Evolutionary conservation across 306 rosid genomes (phyloP).

Genomic region (Lablab purpureus): DNA sequence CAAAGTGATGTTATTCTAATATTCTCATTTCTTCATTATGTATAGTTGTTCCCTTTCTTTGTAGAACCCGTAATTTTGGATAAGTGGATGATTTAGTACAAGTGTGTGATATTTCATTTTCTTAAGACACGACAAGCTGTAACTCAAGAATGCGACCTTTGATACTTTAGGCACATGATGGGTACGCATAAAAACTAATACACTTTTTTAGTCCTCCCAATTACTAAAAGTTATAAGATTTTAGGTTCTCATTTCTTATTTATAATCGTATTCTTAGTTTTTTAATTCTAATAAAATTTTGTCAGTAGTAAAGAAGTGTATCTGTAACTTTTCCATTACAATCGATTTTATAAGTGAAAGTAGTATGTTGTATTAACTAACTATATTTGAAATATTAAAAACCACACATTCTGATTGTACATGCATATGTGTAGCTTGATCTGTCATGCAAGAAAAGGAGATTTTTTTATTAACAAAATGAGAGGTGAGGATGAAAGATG

Average conservation of each 20-base stretch:
- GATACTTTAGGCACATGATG: conserved; percentile 25
- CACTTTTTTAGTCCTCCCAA: too few relatives aligned
- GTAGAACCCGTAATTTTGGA: conserved; percentile 11
- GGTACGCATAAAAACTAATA: background rate
- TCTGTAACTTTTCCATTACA: too few relatives aligned
- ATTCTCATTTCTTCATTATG: conserved; percentile 7
- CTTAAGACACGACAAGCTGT: conserved; percentile 12
- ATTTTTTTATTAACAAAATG: too few relatives aligned
- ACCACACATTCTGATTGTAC: background rate
- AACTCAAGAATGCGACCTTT: conserved; percentile 38
- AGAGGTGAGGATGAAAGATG: background rate
- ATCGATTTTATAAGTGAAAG: too few relatives aligned
- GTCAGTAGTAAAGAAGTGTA: too few relatives aligned
- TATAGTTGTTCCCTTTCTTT: conserved; percentile 26
- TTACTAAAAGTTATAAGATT: too few relatives aligned
- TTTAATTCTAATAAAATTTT: background rate
- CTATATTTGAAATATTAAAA: background rate
- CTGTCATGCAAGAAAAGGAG: too few relatives aligned
- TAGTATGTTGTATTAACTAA: too few relatives aligned
- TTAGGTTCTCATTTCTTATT: too few relatives aligned
- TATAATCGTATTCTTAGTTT: too few relatives aligned
- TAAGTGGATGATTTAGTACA: background rate
- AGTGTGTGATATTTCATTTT: conserved; percentile 37
- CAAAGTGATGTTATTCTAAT: background rate
- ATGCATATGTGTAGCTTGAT: background rate